A percentile compares a stretch with the other conserved stretches of the same genome.
phyloP scores from a whole-genome alignment of 2,329 filamentous ascomycete genomes.

The Colletotrichum acutatum region DNA sequence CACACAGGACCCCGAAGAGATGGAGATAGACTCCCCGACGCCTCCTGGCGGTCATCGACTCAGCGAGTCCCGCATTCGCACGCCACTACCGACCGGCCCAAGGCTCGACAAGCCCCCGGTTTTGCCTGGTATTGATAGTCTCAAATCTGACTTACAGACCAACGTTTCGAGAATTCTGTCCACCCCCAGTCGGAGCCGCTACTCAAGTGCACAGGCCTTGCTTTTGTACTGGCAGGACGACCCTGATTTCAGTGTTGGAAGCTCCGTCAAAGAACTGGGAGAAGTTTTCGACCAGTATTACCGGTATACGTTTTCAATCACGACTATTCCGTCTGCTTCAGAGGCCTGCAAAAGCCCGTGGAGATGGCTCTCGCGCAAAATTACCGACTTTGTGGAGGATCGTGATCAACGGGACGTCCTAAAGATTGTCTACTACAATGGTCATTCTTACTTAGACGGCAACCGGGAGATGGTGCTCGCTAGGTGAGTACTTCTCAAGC shows the following conservation, averaged over 20 bases:
- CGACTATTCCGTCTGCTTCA: slow-evolving; percentile 60
- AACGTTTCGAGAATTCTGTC: slow-evolving; percentile 61
- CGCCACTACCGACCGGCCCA: slow-evolving; percentile 66
- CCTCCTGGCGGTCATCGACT: slow-evolving; percentile 51
- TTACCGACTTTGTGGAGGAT: slow-evolving; percentile 64
- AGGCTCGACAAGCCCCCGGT: slow-evolving; percentile 63
- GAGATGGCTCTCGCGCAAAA: slow-evolving; percentile 63
- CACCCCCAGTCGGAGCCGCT: slow-evolving; percentile 62
- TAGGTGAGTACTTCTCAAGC: slow-evolving; percentile 53
- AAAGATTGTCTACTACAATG: slow-evolving; percentile 69
- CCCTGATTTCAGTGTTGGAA: slow-evolving; percentile 49
- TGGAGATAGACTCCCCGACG: slow-evolving; percentile 63
- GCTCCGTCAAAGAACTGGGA: slow-evolving; percentile 58
- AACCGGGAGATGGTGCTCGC: slow-evolving; percentile 68
- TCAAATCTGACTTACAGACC: slow-evolving; percentile 64
- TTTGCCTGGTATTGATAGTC: slow-evolving; percentile 60
- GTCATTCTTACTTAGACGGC: slow-evolving; percentile 64
- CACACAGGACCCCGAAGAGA: slow-evolving; percentile 62
- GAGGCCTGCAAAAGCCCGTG: slow-evolving; percentile 61
- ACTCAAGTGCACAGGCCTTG: slow-evolving; percentile 63
- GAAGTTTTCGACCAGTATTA: slow-evolving; percentile 64
- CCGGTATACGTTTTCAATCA: slow-evolving; percentile 59
- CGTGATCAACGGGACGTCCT: slow-evolving; percentile 65
- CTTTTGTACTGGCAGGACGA: slow-evolving; percentile 69
- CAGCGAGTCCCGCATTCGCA: slow-evolving; percentile 63